phyloP scores from a whole-genome alignment of 768 basidiomycete genomes.

The Psilocybe cyanescens region DNA sequence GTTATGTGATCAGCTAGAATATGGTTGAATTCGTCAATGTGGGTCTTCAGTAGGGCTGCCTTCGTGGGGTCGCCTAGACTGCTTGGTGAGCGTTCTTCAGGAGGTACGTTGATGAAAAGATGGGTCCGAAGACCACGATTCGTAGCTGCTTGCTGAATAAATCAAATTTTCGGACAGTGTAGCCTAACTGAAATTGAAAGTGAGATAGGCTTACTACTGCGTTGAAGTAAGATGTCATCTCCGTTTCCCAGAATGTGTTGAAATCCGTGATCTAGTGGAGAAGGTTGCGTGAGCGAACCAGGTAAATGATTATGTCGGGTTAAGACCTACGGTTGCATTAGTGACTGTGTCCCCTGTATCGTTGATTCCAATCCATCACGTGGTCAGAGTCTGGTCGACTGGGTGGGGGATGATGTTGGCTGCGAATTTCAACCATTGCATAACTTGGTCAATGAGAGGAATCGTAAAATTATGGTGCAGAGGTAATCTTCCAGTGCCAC shows the following conservation, averaged over 20 bases:
- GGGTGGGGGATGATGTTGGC: slow-evolving; percentile 49
- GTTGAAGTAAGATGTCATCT: slow-evolving; percentile 52
- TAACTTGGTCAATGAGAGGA: slow-evolving; percentile 51
- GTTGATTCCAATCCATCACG: slow-evolving; percentile 66
- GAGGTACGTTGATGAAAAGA: slow-evolving; percentile 61
- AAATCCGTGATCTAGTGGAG: slow-evolving; percentile 47
- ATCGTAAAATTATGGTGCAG: slow-evolving; percentile 51
- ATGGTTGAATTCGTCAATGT: slow-evolving; percentile 45
- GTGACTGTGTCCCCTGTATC: slow-evolving; percentile 54
- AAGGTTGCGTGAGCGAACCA: not conserved
- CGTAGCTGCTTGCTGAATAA: slow-evolving; percentile 35
- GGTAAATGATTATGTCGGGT: not conserved
- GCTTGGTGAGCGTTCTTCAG: slow-evolving; percentile 51
- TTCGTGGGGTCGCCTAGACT: slow-evolving; percentile 37
- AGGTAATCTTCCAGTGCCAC: slow-evolving; percentile 37
- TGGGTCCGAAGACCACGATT: slow-evolving; percentile 46
- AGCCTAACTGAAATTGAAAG: not conserved
- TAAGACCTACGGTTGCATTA: slow-evolving; percentile 33
- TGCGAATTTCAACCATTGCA: slow-evolving; percentile 50
- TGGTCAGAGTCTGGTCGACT: slow-evolving; percentile 43
- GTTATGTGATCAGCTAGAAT: slow-evolving; percentile 38
- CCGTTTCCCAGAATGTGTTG: slow-evolving; percentile 50
- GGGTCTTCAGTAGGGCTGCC: slow-evolving; percentile 37
- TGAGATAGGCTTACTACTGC: slow-evolving; percentile 42
- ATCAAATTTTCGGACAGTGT: not conserved